Evolutionary conservation across 2,329 filamentous ascomycete species (phyloP).

Genomic region (Ascochyta clinopodiicola): DNA sequence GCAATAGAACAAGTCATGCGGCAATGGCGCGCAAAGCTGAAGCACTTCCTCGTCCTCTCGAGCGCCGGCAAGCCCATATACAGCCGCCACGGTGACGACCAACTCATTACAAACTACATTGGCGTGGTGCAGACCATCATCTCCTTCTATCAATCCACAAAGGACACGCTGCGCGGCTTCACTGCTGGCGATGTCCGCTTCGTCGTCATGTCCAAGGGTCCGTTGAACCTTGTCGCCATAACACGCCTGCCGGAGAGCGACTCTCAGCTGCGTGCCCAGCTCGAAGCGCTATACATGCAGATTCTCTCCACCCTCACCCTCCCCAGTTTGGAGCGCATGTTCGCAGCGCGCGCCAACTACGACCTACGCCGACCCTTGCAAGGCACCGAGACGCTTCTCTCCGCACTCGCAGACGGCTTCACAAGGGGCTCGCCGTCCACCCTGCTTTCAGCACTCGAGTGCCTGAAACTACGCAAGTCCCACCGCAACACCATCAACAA

Average conservation of each 20-base stretch:
- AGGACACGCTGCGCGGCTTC: slow-evolving; percentile 81
- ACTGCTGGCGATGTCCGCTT: slow-evolving; percentile 87
- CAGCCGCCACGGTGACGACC: slow-evolving; percentile 90
- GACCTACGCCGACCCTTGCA: slow-evolving; percentile 89
- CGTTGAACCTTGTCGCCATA: slow-evolving; percentile 91
- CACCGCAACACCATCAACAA: slow-evolving; percentile 88
- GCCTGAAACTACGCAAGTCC: slow-evolving; percentile 87
- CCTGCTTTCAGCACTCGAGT: slow-evolving; percentile 88
- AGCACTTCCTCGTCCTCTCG: slow-evolving; percentile 96
- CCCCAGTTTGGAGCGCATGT: slow-evolving; percentile 84
- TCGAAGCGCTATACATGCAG: slow-evolving; percentile 97
- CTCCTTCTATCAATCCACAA: slow-evolving; percentile 86
- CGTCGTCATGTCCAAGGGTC: slow-evolving; percentile 82
- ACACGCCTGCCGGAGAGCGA: slow-evolving; percentile 93
- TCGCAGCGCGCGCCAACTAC: slow-evolving; percentile 88
- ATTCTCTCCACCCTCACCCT: slow-evolving; percentile 94
- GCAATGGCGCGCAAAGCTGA: slow-evolving; percentile 89
- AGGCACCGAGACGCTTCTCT: slow-evolving; percentile 88
- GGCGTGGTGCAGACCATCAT: slow-evolving; percentile 97
- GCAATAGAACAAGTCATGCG: slow-evolving; percentile 60
- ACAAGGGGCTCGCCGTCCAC: slow-evolving; percentile 90
- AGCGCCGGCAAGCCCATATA: slow-evolving; percentile 97
- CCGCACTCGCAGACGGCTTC: slow-evolving; percentile 92
- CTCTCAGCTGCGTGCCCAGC: slow-evolving; percentile 80
- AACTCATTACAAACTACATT: slow-evolving; percentile 90